These are phyloP conservation scores for Fusarium sp. DNA, from an alignment of 2,329 filamentous ascomycete genomes.

Conservation along the genomic window DNA sequence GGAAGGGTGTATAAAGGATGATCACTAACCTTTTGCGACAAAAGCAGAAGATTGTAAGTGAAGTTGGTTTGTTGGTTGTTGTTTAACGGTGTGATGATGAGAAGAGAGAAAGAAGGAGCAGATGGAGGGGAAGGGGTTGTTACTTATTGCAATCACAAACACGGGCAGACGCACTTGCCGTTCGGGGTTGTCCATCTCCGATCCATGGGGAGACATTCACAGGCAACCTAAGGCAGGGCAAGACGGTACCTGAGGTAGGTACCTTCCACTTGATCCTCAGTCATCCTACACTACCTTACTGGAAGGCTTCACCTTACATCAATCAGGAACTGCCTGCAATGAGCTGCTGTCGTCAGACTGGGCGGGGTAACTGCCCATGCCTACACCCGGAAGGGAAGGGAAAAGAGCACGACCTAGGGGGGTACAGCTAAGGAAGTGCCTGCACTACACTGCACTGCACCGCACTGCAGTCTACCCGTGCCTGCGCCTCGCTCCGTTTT, in stretches of 20 bases:
- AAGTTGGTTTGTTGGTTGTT: slow-evolving; percentile 38
- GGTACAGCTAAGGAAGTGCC: slow-evolving; percentile 29
- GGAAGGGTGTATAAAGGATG: background rate
- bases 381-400: slow-evolving; percentile 37
- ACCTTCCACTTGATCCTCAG: slow-evolving; percentile 20
- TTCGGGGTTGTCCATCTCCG: slow-evolving; percentile 35
- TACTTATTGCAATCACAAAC: slow-evolving; percentile 50
- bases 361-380: slow-evolving; percentile 57
- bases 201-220: slow-evolving; percentile 2
- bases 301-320: slow-evolving; percentile 8
- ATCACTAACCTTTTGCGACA: slow-evolving; percentile 41
- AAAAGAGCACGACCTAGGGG: slow-evolving; percentile 30
- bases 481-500: slow-evolving; percentile 38
- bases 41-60: slow-evolving; percentile 44
- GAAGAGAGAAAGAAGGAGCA: slow-evolving; percentile 38
- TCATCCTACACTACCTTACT: slow-evolving; percentile 15
- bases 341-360: slow-evolving; percentile 58
- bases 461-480: background rate
- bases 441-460: slow-evolving; percentile 4
- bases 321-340: slow-evolving; percentile 6
- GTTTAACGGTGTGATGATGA: slow-evolving; percentile 46
- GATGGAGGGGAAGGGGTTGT: slow-evolving; percentile 51
- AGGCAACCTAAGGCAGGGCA: background rate
- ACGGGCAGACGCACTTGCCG: slow-evolving; percentile 35
- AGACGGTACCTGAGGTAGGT: slow-evolving; percentile 8